Percentiles rank a stretch among this genome's conserved stretches.
phyloP scores from a whole-genome alignment of 2,329 filamentous ascomycete genomes.

The Diaporthe humulicola region DNA sequence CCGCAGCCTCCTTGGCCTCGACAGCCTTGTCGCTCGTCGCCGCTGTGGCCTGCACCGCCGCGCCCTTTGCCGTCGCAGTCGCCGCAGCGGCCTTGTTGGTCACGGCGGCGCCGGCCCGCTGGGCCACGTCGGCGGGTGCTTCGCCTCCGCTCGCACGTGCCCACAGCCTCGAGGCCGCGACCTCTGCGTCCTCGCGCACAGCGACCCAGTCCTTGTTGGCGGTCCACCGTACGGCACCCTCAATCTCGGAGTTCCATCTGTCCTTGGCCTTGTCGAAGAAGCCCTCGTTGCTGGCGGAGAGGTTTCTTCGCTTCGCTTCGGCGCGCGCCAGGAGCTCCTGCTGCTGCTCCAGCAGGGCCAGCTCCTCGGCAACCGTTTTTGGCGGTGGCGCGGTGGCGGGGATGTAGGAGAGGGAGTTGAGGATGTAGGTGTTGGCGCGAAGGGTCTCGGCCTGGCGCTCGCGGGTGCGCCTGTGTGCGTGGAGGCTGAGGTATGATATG shows the following conservation, averaged over 20 bases:
- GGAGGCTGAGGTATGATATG: constrained; percentile 78
- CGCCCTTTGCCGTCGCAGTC: constrained; percentile 41
- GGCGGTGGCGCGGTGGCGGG: constrained; percentile 56
- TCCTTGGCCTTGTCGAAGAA: constrained; percentile 79
- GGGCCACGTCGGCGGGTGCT: constrained; percentile 51
- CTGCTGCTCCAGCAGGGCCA: constrained; percentile 39
- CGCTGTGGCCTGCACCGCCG: constrained; percentile 44
- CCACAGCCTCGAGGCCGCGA: constrained; percentile 60
- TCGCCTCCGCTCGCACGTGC: constrained; percentile 51
- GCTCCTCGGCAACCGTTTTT: constrained; percentile 46
- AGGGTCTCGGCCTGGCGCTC: constrained; percentile 68
- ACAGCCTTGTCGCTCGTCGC: constrained; percentile 48
- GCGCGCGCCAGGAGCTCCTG: constrained; percentile 39
- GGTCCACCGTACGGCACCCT: constrained; percentile 74
- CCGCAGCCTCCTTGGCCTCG: constrained; percentile 54
- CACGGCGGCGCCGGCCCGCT: constrained; percentile 42
- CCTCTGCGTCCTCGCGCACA: constrained; percentile 71
- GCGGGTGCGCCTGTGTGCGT: constrained; percentile 78
- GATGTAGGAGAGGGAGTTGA: constrained; percentile 67
- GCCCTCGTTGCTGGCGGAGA: constrained; percentile 53
- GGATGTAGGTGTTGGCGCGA: constrained; percentile 67
- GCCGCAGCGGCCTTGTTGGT: constrained; percentile 40
- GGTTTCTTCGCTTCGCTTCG: constrained; percentile 23
- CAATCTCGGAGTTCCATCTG: constrained; percentile 82
- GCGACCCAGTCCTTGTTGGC: constrained; percentile 76